Conservation (phyloP, 805 yeast genomes). For the Kazachstania taianensis region DNA sequence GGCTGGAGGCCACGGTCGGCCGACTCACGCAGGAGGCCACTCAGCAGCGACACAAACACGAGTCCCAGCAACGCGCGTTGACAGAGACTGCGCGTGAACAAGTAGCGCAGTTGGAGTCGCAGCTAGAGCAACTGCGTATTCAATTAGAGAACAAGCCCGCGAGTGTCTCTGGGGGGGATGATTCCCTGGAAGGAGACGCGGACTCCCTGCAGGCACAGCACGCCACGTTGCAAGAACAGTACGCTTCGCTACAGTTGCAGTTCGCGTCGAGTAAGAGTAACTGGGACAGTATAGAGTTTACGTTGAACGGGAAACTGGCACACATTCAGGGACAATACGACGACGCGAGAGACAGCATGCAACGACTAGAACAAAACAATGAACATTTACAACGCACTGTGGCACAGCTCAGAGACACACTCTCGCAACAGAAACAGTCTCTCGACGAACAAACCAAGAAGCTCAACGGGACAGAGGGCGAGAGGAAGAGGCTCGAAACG, state of each 20-base stretch:
- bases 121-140: slow-evolving; percentile 57
- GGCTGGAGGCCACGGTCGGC: slow-evolving; percentile 7
- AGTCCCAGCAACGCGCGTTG: slow-evolving; percentile 11
- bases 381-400: slow-evolving; percentile 4
- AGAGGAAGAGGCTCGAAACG: slow-evolving; percentile 16
- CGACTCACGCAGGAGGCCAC: not conserved
- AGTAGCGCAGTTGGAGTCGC: slow-evolving; percentile 51
- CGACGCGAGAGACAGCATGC: not conserved
- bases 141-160: slow-evolving; percentile 39
- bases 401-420: slow-evolving; percentile 1
- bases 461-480: slow-evolving; percentile 18
- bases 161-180: slow-evolving; percentile 6
- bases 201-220: not conserved
- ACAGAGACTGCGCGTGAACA: slow-evolving; percentile 34
- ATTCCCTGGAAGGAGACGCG: slow-evolving; percentile 1
- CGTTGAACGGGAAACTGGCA: slow-evolving; percentile 39
- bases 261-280: slow-evolving; percentile 67
- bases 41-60: not conserved
- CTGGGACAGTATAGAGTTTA: slow-evolving; percentile 73
- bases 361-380: slow-evolving; percentile 7
- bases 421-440: not conserved
- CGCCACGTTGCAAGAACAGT: not conserved
- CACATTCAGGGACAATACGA: slow-evolving; percentile 2
- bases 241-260: slow-evolving; percentile 51
- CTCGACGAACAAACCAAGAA: slow-evolving; percentile 8